Percentiles rank a stretch among this genome's conserved stretches.
phyloP scores from a whole-genome alignment of 495 filamentous ascomycete species.

The Talaromyces trachyspermus region DNA sequence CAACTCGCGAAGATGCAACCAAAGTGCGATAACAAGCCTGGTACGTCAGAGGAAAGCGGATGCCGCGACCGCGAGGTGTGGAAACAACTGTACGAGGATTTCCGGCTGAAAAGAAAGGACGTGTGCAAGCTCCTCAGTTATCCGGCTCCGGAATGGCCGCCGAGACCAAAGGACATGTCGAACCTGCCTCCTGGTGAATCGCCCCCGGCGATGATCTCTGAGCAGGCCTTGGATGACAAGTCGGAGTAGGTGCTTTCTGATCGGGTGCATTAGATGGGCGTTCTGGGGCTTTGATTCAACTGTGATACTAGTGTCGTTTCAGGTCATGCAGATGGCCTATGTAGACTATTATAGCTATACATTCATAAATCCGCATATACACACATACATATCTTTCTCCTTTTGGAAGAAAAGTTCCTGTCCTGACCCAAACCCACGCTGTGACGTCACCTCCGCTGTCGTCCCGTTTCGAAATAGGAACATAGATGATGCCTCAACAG shows the following conservation, averaged over 20 bases:
- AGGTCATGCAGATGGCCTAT: no score
- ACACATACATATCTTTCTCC: no score
- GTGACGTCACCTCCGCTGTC: neutral
- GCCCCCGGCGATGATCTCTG: no score
- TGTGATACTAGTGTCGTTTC: no score
- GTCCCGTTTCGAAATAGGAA: neutral
- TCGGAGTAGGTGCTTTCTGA: no score
- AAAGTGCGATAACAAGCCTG: slow-evolving; percentile 44
- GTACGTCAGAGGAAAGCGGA: slow-evolving; percentile 36
- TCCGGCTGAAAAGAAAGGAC: slow-evolving; percentile 50
- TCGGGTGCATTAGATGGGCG: no score
- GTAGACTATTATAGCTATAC: no score
- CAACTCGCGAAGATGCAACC: slow-evolving; percentile 51
- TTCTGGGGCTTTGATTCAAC: no score
- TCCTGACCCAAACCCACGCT: neutral
- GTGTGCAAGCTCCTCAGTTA: slow-evolving; percentile 43
- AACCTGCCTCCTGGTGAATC: slow-evolving; percentile 2
- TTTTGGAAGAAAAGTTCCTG: neutral
- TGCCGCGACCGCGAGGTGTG: slow-evolving; percentile 62
- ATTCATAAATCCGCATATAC: no score
- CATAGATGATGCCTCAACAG: neutral
- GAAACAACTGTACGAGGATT: slow-evolving; percentile 66
- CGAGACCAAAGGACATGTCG: slow-evolving; percentile 7
- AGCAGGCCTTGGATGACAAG: no score
- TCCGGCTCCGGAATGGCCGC: slow-evolving; percentile 37